Evolutionary conservation across 306 rosid genomes (phyloP).

Genomic region (Myrica gale): DNA sequence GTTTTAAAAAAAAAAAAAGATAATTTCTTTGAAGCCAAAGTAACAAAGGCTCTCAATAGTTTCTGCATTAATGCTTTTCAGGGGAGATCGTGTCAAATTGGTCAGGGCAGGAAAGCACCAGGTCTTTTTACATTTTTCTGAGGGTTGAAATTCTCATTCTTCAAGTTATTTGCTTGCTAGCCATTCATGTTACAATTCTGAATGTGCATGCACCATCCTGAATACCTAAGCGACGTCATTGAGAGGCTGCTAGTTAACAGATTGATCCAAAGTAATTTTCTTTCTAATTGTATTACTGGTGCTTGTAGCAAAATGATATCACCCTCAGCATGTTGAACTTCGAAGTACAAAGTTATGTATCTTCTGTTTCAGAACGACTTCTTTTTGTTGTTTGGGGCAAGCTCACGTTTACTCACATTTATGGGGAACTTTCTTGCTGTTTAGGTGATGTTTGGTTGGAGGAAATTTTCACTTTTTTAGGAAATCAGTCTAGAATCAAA

Average conservation of each 20-base stretch:
- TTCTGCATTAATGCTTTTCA: conserved; percentile 34
- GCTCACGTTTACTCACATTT: no score
- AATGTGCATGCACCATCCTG: background rate
- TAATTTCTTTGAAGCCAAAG: conserved; percentile 20
- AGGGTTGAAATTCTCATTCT: conserved; percentile 19
- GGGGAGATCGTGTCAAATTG: conserved; percentile 77
- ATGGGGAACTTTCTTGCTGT: background rate
- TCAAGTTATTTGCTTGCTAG: background rate
- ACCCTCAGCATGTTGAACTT: no score
- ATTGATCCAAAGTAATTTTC: conserved; percentile 16
- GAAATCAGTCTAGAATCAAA: no score
- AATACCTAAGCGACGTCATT: conserved; percentile 8
- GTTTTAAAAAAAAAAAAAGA: no score
- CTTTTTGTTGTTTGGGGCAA: no score
- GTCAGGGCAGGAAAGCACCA: conserved; percentile 93
- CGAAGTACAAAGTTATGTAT: no score
- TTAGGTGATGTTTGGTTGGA: background rate
- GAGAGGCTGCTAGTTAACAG: conserved; percentile 15
- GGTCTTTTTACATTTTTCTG: conserved; percentile 49
- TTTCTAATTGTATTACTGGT: conserved; percentile 7
- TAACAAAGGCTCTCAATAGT: conserved; percentile 19
- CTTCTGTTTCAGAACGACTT: no score
- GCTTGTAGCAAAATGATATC: background rate
- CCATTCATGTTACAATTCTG: background rate
- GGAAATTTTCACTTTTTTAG: no score